Base-by-base conservation (phyloP, 345 rosid species). In the Rhizophora mangle region DNA sequence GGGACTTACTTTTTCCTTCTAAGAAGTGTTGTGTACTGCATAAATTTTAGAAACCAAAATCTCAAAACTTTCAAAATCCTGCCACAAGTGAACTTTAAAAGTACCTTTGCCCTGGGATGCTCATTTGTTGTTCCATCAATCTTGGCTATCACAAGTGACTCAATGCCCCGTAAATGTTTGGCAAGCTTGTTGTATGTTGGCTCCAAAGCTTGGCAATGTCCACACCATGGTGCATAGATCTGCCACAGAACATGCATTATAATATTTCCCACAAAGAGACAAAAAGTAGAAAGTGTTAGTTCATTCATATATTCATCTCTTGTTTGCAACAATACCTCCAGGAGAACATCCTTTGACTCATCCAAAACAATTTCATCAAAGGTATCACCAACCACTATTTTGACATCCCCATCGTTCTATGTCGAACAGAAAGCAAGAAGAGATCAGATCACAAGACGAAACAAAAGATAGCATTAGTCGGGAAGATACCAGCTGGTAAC, bases 191-290 rank as follows among this genome's bases (percentile, higher is more conserved):
- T 82, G 63, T 92, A 95, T 59, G 88, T 89, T 61, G 97, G 97
- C 80, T 95, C 99, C 36, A 95, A 81, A 37, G 98, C 72, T 84
- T 95, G 97, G 81, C 99, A 95, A 82, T 95, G 99, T 65, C 99
- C 99, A 72, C 99, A 95, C 99, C 99, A 92, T 60, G 99, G 97
- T 67, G 99, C 98, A 76, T 95, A 86, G 60, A 95, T 87, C 99
- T 95, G 80, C 29, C 60, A 62, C 21, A 57, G 68, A 53, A 58
- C 58, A 61, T 22, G 9, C 37, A 71, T 30, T 31, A 21, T 30
- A 65, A 27, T 72, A 39, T 74, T 52, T 68, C 36, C 21, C 20
- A 54, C 27, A 39, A 68, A 21, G 66, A 70, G 9, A 70, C 8
- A 52, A 21, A 27, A 58, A 52, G 49, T 43, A 47, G 20, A 70